phyloP scores from a whole-genome alignment of 768 basidiomycete genomes.

The Lactarius vividus region DNA sequence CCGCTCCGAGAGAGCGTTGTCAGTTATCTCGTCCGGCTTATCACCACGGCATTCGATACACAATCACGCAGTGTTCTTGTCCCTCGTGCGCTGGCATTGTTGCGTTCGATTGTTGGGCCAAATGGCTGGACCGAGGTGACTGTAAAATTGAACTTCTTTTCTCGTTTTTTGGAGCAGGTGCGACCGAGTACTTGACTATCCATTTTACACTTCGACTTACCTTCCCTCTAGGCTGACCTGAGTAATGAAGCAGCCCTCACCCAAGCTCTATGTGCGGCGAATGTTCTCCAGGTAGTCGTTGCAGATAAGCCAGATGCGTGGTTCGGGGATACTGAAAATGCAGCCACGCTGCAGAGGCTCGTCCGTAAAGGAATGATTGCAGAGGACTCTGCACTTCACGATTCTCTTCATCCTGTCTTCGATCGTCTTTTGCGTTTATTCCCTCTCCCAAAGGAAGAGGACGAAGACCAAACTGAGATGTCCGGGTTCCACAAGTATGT shows the following conservation, averaged over 20 bases:
- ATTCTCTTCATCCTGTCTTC: constrained; percentile 78
- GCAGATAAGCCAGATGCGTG: constrained; percentile 81
- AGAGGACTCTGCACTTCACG: constrained; percentile 78
- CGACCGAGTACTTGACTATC: constrained; percentile 28
- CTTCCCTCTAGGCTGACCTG: constrained; percentile 61
- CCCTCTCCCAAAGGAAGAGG: constrained; percentile 76
- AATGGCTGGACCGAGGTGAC: constrained; percentile 90
- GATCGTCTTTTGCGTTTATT: constrained; percentile 74
- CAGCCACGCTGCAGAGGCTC: constrained; percentile 70
- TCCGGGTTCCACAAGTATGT: constrained; percentile 78
- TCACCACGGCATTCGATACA: constrained; percentile 64
- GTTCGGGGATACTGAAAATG: constrained; percentile 63
- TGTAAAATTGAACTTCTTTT: constrained; percentile 88
- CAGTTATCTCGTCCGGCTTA: constrained; percentile 91
- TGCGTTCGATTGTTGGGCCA: constrained; percentile 78
- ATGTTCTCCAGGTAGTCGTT: constrained; percentile 84
- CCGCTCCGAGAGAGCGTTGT: constrained; percentile 87
- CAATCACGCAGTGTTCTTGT: constrained; percentile 45
- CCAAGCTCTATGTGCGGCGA: constrained; percentile 76
- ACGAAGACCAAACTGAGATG: constrained; percentile 61
- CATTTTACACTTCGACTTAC: background rate
- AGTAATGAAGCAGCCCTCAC: constrained; percentile 59
- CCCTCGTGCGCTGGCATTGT: constrained; percentile 59
- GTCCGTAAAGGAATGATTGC: constrained; percentile 83
- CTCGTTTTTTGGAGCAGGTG: constrained; percentile 79